Conservation (phyloP, 1,284 basidiomycete genomes). For the Boletus smithii region DNA sequence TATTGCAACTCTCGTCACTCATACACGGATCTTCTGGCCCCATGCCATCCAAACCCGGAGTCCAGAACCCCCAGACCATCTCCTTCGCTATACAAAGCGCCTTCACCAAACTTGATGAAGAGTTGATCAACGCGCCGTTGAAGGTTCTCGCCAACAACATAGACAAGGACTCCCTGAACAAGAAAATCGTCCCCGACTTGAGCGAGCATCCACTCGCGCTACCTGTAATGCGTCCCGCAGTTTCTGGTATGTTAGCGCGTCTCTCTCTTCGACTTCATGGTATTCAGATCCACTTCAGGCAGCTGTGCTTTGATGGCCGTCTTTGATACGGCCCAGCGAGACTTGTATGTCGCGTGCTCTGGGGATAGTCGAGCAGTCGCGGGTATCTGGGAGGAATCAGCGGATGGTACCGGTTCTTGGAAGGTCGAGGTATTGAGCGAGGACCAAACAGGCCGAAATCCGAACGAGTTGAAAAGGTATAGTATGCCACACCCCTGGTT, state of each 20-base stretch:
- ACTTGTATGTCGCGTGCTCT: constrained; percentile 87
- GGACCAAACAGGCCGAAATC: constrained; percentile 94
- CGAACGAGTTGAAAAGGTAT: constrained; percentile 72
- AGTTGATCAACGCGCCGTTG: constrained; percentile 77
- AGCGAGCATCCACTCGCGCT: constrained; percentile 67
- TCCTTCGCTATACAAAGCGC: constrained; percentile 74
- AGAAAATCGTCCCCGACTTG: constrained; percentile 59
- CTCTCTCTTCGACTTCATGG: not conserved
- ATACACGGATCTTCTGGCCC: constrained; percentile 39
- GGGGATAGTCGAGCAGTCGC: constrained; percentile 97
- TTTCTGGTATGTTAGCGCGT: constrained; percentile 49
- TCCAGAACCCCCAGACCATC: constrained; percentile 58
- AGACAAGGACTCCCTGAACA: constrained; percentile 48
- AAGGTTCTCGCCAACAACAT: constrained; percentile 63
- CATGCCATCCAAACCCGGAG: constrained; percentile 31
- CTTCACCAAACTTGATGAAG: constrained; percentile 75
- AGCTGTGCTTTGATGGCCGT: constrained; percentile 86
- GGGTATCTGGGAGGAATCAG: constrained; percentile 78
- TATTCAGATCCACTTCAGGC: constrained; percentile 43
- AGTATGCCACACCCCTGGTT: constrained; percentile 7
- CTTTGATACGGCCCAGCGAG: constrained; percentile 77
- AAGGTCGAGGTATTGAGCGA: constrained; percentile 88
- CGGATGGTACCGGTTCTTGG: constrained; percentile 67
- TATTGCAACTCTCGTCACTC: constrained; percentile 68
- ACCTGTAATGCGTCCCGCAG: constrained; percentile 73